Conservation (phyloP, 192 early-diverging fungal species). For the Backusella psychrophila region DNA sequence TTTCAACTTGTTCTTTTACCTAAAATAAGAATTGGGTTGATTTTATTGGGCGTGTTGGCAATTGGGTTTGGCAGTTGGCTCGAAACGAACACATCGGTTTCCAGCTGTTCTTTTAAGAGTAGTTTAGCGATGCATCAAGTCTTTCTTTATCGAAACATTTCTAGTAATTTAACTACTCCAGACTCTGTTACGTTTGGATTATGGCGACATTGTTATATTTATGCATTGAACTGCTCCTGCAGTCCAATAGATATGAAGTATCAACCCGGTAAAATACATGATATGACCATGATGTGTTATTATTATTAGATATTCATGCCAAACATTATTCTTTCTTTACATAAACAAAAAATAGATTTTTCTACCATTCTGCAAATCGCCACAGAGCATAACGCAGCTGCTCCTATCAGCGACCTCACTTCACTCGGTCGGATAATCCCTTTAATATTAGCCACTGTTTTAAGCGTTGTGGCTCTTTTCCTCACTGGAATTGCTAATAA, state of each 20-base stretch:
- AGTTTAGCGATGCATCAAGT: slow-evolving; percentile 10
- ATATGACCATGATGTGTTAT: neutral
- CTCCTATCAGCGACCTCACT: neutral
- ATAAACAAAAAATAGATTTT: neutral
- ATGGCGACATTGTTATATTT: slow-evolving; percentile 9
- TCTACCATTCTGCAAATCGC: slow-evolving; percentile 5
- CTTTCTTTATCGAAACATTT: slow-evolving; percentile 11
- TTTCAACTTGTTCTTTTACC: neutral
- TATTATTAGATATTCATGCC: neutral
- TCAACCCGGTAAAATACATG: slow-evolving; percentile 2
- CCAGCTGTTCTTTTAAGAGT: slow-evolving; percentile 11
- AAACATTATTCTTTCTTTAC: neutral
- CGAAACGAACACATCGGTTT: slow-evolving; percentile 7
- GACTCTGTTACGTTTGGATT: slow-evolving; percentile 10
- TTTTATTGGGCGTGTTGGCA: slow-evolving; percentile 2
- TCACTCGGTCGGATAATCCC: slow-evolving; percentile 3
- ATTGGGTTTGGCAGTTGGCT: slow-evolving; percentile 15
- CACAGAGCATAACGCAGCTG: slow-evolving; percentile 2
- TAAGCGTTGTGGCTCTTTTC: neutral
- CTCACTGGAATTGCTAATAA: neutral
- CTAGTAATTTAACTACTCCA: slow-evolving; percentile 4
- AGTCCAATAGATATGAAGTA: slow-evolving; percentile 3
- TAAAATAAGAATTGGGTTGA: neutral
- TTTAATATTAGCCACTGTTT: slow-evolving; percentile 1
- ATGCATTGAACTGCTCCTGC: slow-evolving; percentile 12